Percentiles rank a stretch among this genome's conserved stretches.
Conservation (phyloP, 2,329 filamentous ascomycete genomes). For the Metarhizium guizhouense region DNA sequence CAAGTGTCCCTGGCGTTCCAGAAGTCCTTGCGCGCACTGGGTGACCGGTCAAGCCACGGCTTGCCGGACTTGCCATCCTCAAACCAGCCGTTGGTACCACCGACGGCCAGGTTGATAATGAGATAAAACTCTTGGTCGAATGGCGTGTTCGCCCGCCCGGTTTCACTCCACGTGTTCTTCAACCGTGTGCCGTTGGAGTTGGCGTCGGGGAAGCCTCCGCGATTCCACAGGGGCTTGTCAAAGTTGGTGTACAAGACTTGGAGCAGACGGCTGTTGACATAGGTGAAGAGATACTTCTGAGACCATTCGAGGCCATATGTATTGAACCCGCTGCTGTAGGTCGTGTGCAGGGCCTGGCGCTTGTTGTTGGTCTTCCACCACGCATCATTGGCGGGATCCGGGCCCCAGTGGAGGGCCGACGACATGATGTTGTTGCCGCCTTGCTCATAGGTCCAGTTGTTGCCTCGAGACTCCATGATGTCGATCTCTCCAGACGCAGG, state of each 20-base stretch:
- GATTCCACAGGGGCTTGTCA: constrained; percentile 56
- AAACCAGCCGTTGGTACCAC: constrained; percentile 78
- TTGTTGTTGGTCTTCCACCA: constrained; percentile 83
- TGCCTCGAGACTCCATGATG: constrained; percentile 71
- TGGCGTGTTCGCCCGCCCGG: constrained; percentile 53
- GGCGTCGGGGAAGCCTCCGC: constrained; percentile 57
- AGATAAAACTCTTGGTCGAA: constrained; percentile 73
- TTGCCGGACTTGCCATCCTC: constrained; percentile 62
- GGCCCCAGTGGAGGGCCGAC: constrained; percentile 77
- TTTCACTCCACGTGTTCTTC: constrained; percentile 53
- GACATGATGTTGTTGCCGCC: constrained; percentile 77
- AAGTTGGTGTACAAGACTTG: constrained; percentile 77
- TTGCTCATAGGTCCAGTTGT: constrained; percentile 66
- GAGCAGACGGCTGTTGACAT: constrained; percentile 69
- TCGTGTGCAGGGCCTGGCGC: constrained; percentile 63
- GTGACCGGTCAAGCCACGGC: constrained; percentile 66
- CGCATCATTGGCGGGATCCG: constrained; percentile 59
- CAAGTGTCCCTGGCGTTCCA: constrained; percentile 60
- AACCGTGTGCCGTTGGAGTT: constrained; percentile 58
- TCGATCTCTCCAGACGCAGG: constrained; percentile 77
- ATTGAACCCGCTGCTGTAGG: constrained; percentile 61
- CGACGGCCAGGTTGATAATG: constrained; percentile 67
- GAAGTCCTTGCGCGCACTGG: constrained; percentile 65
- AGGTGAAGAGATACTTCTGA: constrained; percentile 81
- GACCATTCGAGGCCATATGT: constrained; percentile 80